Conservation (phyloP, 106 monocot genomes). For the Dendrobium chrysotoxum region DNA sequence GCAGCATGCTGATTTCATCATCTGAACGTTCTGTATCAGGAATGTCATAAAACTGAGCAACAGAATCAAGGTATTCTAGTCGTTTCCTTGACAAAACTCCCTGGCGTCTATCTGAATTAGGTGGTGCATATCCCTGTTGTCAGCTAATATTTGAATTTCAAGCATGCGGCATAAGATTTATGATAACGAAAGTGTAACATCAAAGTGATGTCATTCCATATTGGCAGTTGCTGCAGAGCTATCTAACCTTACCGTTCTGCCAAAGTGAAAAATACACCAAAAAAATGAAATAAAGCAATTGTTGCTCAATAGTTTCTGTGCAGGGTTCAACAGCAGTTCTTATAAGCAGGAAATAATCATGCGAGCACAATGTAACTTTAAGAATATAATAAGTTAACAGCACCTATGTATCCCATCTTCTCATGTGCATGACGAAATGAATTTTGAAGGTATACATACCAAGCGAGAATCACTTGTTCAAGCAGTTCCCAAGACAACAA, state of each 20-base stretch:
- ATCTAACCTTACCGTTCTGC: neutral
- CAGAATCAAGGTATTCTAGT: constrained; percentile 91
- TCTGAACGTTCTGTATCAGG: constrained; percentile 86
- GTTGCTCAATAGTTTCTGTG: neutral
- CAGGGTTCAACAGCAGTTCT: neutral
- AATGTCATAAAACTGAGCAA: constrained; percentile 93
- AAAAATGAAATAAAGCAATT: neutral
- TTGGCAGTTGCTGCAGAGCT: neutral
- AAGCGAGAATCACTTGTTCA: neutral
- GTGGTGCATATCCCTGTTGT: constrained; percentile 99
- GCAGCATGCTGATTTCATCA: constrained; percentile 99
- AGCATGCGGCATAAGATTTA: constrained; percentile 27
- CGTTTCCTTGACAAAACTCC: constrained; percentile 82
- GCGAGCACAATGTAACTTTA: neutral
- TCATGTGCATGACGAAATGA: neutral
- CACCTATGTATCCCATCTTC: neutral
- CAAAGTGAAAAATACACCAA: neutral
- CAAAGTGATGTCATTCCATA: neutral
- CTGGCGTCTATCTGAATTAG: constrained; percentile 98
- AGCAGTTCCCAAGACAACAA: neutral
- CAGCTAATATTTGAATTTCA: constrained; percentile 88
- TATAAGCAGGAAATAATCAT: neutral
- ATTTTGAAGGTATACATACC: neutral
- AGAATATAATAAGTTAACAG: neutral
- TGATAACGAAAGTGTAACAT: constrained; percentile 11